Conservation (phyloP, 129 eudicot genomes). For the Flaveria linearis region DNA sequence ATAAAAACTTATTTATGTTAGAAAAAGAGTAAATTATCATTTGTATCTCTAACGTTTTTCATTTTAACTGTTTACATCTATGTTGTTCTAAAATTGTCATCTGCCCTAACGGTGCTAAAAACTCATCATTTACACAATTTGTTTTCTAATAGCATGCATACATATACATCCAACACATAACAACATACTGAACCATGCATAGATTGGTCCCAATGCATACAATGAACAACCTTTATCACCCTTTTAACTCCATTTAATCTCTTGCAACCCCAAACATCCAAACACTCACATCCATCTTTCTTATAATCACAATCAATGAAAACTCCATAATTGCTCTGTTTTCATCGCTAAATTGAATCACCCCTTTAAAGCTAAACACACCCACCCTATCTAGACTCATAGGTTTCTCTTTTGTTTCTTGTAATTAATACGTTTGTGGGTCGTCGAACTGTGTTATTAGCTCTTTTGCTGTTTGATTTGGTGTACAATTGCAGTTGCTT, state of each 20-base stretch:
- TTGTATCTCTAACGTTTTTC: too few relatives aligned
- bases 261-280: slow-evolving; percentile 34
- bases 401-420: slow-evolving; percentile 21
- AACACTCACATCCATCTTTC: slow-evolving; percentile 33
- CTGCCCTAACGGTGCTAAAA: too few relatives aligned
- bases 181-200: slow-evolving; percentile 21
- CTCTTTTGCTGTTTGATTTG: slow-evolving; percentile 36
- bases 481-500: slow-evolving; percentile 13
- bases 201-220: slow-evolving; percentile 25
- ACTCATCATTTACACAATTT: slow-evolving; percentile 3
- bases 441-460: slow-evolving; percentile 42
- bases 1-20: too few relatives aligned
- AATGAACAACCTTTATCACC: slow-evolving; percentile 19
- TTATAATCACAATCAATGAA: slow-evolving; percentile 24
- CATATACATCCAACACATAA: slow-evolving; percentile 23
- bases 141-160: slow-evolving; percentile 34
- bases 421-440: slow-evolving; percentile 19
- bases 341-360: neutral
- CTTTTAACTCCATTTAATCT: slow-evolving; percentile 23
- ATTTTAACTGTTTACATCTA: too few relatives aligned
- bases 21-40: too few relatives aligned
- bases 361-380: slow-evolving; percentile 32
- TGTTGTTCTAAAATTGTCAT: too few relatives aligned
- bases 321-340: slow-evolving; percentile 22
- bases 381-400: slow-evolving; percentile 26